A percentile compares a stretch with the other conserved stretches of the same genome.
Conservation (phyloP, 1,284 basidiomycete genomes). For the Vanrija sp. region DNA sequence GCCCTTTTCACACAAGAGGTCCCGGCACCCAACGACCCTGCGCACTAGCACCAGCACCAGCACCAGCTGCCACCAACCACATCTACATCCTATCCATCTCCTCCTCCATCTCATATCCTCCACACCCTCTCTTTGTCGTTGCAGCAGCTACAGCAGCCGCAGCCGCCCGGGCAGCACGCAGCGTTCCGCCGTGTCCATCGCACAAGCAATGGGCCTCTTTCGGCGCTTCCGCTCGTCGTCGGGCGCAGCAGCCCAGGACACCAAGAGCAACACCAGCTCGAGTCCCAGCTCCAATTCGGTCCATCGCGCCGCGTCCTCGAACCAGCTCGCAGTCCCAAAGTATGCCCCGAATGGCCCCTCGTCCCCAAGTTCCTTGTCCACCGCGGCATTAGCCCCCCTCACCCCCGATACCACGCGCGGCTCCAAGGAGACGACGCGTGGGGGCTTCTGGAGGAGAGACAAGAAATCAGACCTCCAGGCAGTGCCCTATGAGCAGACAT, state of each 20-base stretch:
- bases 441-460: slow-evolving; percentile 5
- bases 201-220: slow-evolving; percentile 13
- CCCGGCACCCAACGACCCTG: too few species aligned
- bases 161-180: too few species aligned
- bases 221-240: slow-evolving; percentile 14
- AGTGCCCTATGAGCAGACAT: not conserved
- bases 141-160: too few species aligned
- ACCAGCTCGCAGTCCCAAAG: not conserved
- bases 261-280: not conserved
- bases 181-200: too few species aligned
- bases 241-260: not conserved
- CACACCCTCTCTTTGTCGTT: too few species aligned
- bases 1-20: too few species aligned
- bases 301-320: slow-evolving; percentile 1
- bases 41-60: too few species aligned
- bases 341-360: not conserved
- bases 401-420: not conserved
- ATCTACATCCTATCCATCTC: too few species aligned
- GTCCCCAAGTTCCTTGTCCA: not conserved
- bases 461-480: not conserved
- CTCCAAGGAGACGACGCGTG: not conserved
- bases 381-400: not conserved
- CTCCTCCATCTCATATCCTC: too few species aligned
- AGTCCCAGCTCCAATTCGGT: not conserved
- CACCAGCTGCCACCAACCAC: too few species aligned